Evolutionary conservation across 2,329 filamentous ascomycete species (phyloP).

Genomic region (Hypoxylon rubiginosum): DNA sequence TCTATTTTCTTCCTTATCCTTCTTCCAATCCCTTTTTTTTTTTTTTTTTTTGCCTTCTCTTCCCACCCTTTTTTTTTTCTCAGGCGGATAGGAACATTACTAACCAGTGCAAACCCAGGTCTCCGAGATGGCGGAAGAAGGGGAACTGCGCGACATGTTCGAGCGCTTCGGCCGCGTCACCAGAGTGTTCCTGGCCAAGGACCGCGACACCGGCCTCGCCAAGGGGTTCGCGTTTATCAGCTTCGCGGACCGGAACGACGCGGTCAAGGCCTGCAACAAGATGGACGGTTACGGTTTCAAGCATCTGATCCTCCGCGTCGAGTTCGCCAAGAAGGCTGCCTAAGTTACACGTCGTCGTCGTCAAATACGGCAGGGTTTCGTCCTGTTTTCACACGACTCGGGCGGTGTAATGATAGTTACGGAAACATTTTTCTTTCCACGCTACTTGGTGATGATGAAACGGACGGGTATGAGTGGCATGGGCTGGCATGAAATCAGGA

Average conservation of each 20-base stretch:
- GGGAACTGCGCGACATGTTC: slow-evolving; percentile 97
- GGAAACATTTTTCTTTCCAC: neutral
- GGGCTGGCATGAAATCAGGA: neutral
- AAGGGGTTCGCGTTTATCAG: slow-evolving; percentile 99
- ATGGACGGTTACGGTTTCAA: slow-evolving; percentile 97
- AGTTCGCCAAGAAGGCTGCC: slow-evolving; percentile 83
- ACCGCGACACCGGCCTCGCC: slow-evolving; percentile 93
- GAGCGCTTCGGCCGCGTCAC: slow-evolving; percentile 97
- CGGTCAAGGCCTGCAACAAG: slow-evolving; percentile 93
- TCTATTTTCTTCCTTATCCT: slow-evolving; percentile 47
- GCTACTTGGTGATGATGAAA: slow-evolving; percentile 1
- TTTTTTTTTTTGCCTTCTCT: neutral
- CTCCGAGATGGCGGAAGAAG: slow-evolving; percentile 96
- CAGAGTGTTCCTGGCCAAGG: slow-evolving; percentile 97
- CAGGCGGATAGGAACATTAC: neutral
- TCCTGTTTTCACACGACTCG: too few relatives aligned
- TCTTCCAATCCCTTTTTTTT: slow-evolving; percentile 2
- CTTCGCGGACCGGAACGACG: slow-evolving; percentile 90
- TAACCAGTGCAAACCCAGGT: slow-evolving; percentile 68
- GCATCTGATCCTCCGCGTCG: slow-evolving; percentile 87
- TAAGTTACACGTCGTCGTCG: slow-evolving; percentile 41
- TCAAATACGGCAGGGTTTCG: neutral
- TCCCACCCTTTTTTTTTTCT: too few relatives aligned
- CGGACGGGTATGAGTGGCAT: neutral
- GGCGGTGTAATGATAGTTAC: neutral